Base-by-base conservation (phyloP, 106 monocot genomes). In the Allium fistulosum region DNA sequence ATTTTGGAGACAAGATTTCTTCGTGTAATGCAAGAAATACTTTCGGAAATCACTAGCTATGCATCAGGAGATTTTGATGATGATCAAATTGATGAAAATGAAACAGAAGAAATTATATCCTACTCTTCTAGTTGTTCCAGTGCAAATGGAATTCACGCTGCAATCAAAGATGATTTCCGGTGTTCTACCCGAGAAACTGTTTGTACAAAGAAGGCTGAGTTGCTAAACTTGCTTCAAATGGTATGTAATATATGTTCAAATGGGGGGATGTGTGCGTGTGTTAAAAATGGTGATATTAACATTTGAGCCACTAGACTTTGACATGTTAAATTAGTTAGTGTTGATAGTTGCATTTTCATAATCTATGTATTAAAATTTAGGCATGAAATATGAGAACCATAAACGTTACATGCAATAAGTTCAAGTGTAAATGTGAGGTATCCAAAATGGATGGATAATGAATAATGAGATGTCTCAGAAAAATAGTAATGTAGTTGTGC, bases 1-100 rank as follows among this genome's bases (percentile, higher is more conserved):
- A 22, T 80, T 14, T 48, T 71, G 16, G 82, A 80, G 66, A 85
- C 92, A 14, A 82, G 70, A 74, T 92, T 84, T 69, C 87, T 88
- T 15, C 52, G 71, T 65, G 74, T 65, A 2, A 53, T 71, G 15
- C 71, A 82, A 71, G 67, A 88, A 56, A 75, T 92, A 72, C 80
- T 92, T 65, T 55, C 78, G 11, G 87, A 88, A 66, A 53, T 83
- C 73, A 74, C 78, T 7, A 76, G 27, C 53, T 83, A 76, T 82
- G 85, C 82, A 7, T 53, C 69, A 11, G 66, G 66, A 53, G 63
- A 75, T 67, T 1, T 56, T 9, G 59, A 71, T 27, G 76, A 84
- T 65, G 72, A 84, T 72, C 66, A 75, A 8, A 10, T 62, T 56
- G 73, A 26, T 57, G 71, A 51, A 72, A 59, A 28, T 59, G 75